These are phyloP conservation scores for Russula emetica DNA, from an alignment of 768 basidiomycete species.

Conservation along the genomic window DNA sequence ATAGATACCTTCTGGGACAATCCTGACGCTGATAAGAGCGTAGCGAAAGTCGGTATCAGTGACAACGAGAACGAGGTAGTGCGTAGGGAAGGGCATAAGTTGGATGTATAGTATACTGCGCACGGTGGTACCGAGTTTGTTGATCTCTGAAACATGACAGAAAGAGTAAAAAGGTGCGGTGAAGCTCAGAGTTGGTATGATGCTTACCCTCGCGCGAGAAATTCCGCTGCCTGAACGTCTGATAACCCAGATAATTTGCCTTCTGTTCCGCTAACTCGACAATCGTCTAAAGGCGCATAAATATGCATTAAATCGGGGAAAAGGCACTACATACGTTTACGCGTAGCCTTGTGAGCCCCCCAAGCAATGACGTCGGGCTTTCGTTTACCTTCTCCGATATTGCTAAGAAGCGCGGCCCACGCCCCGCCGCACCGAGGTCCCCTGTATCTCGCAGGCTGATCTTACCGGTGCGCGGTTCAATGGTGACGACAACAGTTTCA, in stretches of 20 bases:
- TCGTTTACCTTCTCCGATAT: constrained; percentile 66
- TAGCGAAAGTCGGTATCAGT: constrained; percentile 74
- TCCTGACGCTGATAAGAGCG: constrained; percentile 69
- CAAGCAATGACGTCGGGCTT: constrained; percentile 55
- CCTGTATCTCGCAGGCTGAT: constrained; percentile 77
- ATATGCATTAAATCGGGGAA: background rate
- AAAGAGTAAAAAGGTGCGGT: background rate
- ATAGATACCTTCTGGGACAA: constrained; percentile 51
- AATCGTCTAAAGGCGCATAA: constrained; percentile 57
- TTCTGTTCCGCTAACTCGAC: constrained; percentile 79
- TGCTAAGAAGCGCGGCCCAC: constrained; percentile 59
- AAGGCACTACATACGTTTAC: constrained; percentile 47
- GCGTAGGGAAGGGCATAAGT: constrained; percentile 67
- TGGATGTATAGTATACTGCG: constrained; percentile 71
- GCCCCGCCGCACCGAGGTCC: constrained; percentile 68
- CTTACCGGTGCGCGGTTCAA: constrained; percentile 77
- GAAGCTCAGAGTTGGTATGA: background rate
- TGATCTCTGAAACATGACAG: constrained; percentile 46
- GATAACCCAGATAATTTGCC: constrained; percentile 79
- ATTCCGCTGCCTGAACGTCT: constrained; percentile 64
- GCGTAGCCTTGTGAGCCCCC: constrained; percentile 55
- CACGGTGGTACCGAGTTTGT: constrained; percentile 62
- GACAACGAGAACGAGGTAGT: constrained; percentile 83
- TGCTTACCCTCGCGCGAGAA: constrained; percentile 58
- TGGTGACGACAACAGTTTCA: constrained; percentile 68